A percentile compares a stretch with the other conserved stretches of the same genome.
Evolutionary conservation across 2,329 filamentous ascomycete species (phyloP).

Genomic region (Cephalotrichum gorgonifer): DNA sequence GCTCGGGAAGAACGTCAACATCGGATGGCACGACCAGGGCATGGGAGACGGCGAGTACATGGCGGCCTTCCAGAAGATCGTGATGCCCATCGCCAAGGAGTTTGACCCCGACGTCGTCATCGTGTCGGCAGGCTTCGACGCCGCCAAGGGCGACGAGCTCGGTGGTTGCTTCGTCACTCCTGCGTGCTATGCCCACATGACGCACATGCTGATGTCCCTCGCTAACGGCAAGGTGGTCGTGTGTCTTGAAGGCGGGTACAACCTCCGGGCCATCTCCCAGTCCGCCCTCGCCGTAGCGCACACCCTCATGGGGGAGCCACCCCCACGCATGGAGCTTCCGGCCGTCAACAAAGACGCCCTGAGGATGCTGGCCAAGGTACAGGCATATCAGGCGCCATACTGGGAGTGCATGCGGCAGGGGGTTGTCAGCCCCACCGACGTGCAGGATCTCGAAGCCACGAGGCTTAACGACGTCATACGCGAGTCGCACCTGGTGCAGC

Average conservation of each 20-base stretch:
- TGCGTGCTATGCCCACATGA: constrained; percentile 93
- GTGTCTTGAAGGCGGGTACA: constrained; percentile 93
- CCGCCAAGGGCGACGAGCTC: constrained; percentile 83
- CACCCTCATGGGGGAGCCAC: constrained; percentile 92
- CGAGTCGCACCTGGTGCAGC: constrained; percentile 58
- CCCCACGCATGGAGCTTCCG: constrained; percentile 48
- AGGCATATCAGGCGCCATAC: constrained; percentile 54
- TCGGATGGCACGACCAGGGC: constrained; percentile 56
- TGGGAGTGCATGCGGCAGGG: constrained; percentile 83
- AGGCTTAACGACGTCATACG: constrained; percentile 74
- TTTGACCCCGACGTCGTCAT: constrained; percentile 93
- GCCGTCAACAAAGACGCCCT: constrained; percentile 48
- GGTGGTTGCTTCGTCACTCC: constrained; percentile 90
- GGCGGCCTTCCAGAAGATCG: constrained; percentile 87
- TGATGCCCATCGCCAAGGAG: constrained; percentile 92
- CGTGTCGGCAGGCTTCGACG: constrained; percentile 92
- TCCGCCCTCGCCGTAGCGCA: constrained; percentile 85
- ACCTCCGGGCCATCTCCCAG: constrained; percentile 81
- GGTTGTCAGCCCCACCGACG: constrained; percentile 41
- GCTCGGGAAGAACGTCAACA: constrained; percentile 54
- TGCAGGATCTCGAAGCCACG: constrained; percentile 42
- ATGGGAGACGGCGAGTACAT: constrained; percentile 98
- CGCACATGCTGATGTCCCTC: constrained; percentile 95
- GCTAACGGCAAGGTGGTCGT: constrained; percentile 84
- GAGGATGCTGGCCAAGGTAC: constrained; percentile 45